Base-by-base conservation (phyloP, 495 filamentous ascomycete species). In the Penicillium soppii region DNA sequence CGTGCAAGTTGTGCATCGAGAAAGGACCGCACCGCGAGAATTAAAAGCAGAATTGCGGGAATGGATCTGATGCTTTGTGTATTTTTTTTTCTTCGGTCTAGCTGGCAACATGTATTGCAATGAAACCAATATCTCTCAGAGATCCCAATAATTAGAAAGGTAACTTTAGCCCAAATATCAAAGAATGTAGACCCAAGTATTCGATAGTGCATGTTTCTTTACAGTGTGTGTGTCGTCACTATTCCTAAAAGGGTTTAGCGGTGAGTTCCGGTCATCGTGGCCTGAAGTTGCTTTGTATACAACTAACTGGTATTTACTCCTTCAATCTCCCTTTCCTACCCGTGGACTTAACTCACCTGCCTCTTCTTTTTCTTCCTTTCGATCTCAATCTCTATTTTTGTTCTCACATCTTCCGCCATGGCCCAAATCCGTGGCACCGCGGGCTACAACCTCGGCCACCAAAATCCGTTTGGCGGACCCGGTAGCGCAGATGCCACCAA, bases 341-440 rank as follows among this genome's bases (percentile, higher is more conserved):
- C 19, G 21, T 30, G 12, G 19, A 22, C n/a, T 35, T 40, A 4
- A 23, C 25, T 44, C 17, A 22, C 39, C 41, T 43, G 19, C 30
- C 36, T 45, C 35, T 48, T 47, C 15, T 53, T 39, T 38, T 52
- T 40, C 51, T 37, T 41, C 22, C 30, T 43, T 30, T 13, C 33
- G 21, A 19, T 23, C 45, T 49, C 20, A 23, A 39, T 33, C 42
- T 41, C 10, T 26, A 29, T 39, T 42, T n/a, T 38, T 39, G n/a
- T 20, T 40, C 32, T 22, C 16, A 17, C 22, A 16, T 44, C 19
- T 35, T 47, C 52, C 65, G 71, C 58, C 60, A 97, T 96, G 92
- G 87, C 92, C 70, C 92, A 96, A 73, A 94, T 97, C 72, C 83
- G 92, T 79, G 94, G 92, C 69, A 95, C 90, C 55, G 92, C 92